Conservation (phyloP, 345 rosid species). For the Citrus medica region DNA sequence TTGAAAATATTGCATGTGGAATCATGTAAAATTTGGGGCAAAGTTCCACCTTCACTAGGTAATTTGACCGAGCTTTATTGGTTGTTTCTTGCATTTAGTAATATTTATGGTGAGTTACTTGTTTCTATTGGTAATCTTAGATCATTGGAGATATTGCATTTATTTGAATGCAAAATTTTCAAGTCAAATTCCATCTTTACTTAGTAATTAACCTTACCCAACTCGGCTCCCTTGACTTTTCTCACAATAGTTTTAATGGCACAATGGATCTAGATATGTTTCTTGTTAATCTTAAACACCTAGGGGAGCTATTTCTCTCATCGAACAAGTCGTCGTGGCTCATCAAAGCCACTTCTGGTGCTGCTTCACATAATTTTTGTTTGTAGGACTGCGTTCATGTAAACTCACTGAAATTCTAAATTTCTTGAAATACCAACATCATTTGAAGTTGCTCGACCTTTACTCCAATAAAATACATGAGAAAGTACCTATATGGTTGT, state of each 20-base stretch:
- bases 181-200: not conserved
- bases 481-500: not conserved
- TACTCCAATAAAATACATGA: not conserved
- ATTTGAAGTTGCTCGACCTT: not conserved
- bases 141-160: not conserved
- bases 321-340: not conserved
- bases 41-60: not conserved
- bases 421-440: not conserved
- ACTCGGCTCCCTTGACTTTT: not conserved
- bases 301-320: not conserved
- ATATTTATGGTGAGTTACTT: slow-evolving; percentile 1
- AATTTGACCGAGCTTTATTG: not conserved
- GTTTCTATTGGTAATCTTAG: not conserved
- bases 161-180: not conserved
- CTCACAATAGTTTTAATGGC: not conserved
- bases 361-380: not conserved
- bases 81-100: not conserved
- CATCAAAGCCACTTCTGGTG: not conserved
- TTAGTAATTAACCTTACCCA: not conserved
- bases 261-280: not conserved
- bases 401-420: not conserved
- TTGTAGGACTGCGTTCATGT: not conserved
- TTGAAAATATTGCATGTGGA: no score
- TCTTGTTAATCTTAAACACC: not conserved
- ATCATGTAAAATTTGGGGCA: not conserved